Evolutionary conservation across 2,329 filamentous ascomycete species (phyloP).

Genomic region (Cytospora piceicola): DNA sequence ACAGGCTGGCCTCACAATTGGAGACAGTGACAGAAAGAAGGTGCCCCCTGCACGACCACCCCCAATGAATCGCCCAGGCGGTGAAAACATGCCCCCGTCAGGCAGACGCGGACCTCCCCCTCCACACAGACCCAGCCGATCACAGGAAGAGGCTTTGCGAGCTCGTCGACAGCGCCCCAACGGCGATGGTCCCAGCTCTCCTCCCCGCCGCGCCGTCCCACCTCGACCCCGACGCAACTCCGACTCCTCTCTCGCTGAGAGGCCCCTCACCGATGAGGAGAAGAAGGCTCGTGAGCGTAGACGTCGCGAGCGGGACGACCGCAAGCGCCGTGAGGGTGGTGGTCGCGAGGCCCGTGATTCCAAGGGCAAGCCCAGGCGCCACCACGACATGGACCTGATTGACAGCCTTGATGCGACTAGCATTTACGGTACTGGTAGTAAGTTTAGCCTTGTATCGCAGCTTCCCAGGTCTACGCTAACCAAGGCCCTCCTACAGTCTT

Average conservation of each 20-base stretch:
- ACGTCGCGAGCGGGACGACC: constrained; percentile 55
- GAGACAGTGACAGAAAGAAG: constrained; percentile 62
- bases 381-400: constrained; percentile 77
- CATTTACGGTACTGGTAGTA: constrained; percentile 90
- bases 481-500: constrained; percentile 65
- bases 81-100: constrained; percentile 55
- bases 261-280: constrained; percentile 63
- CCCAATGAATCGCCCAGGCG: constrained; percentile 46
- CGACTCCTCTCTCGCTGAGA: constrained; percentile 71
- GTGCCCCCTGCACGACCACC: constrained; percentile 38
- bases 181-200: constrained; percentile 42
- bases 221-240: constrained; percentile 68
- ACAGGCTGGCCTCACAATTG: constrained; percentile 70
- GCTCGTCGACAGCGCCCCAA: constrained; percentile 47
- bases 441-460: constrained; percentile 44
- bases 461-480: constrained; percentile 5
- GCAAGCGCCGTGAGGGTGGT: constrained; percentile 57
- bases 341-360: not conserved
- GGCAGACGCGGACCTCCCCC: constrained; percentile 47
- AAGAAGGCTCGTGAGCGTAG: constrained; percentile 53
- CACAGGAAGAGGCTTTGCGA: constrained; percentile 67
- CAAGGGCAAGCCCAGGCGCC: constrained; percentile 50
- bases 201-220: constrained; percentile 37
- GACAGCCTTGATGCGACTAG: constrained; percentile 96
- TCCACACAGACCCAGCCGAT: constrained; percentile 64